These are phyloP conservation scores for Paracorniculantispora psalliotae DNA, from an alignment of 2,329 filamentous ascomycete genomes.

Conservation along the genomic window DNA sequence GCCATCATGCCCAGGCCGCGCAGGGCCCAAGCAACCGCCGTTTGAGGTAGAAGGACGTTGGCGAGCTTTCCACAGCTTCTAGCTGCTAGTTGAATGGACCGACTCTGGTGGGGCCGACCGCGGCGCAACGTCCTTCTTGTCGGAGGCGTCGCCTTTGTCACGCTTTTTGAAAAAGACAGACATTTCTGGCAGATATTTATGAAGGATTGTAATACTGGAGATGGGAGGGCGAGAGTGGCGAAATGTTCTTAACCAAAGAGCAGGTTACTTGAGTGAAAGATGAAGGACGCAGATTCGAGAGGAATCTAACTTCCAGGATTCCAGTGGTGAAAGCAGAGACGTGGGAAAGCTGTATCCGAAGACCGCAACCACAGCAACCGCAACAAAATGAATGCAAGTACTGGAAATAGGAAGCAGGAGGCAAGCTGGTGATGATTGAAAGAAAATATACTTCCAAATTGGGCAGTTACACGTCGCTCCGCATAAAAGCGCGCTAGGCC, in stretches of 20 bases:
- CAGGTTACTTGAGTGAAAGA: slow-evolving; percentile 2
- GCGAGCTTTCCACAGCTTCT: slow-evolving; percentile 24
- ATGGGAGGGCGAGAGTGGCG: background rate
- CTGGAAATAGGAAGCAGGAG: slow-evolving; percentile 1
- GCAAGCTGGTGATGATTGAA: background rate
- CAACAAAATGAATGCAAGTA: background rate
- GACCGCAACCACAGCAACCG: slow-evolving; percentile 3
- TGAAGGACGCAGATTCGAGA: slow-evolving; percentile 5
- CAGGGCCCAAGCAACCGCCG: slow-evolving; percentile 4
- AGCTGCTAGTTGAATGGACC: slow-evolving; percentile 19
- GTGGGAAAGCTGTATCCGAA: background rate
- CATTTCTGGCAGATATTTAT: slow-evolving; percentile 14
- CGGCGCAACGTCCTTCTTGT: slow-evolving; percentile 8
- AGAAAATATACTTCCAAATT: background rate
- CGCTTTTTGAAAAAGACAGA: slow-evolving; percentile 11
- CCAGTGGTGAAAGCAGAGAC: background rate
- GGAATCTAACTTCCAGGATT: slow-evolving; percentile 2
- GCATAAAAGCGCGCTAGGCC: background rate
- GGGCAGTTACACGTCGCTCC: background rate
- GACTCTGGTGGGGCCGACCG: slow-evolving; percentile 2
- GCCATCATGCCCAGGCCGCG: slow-evolving; percentile 5
- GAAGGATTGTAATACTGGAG: slow-evolving; percentile 10
- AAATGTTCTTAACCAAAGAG: slow-evolving; percentile 7
- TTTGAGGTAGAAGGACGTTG: slow-evolving; percentile 14
- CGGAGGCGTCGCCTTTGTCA: slow-evolving; percentile 6